Evolutionary conservation across 2,329 filamentous ascomycete species (phyloP), one percentile per base, ranked within the genome.

Genomic region (Boeremia exigua): DNA sequence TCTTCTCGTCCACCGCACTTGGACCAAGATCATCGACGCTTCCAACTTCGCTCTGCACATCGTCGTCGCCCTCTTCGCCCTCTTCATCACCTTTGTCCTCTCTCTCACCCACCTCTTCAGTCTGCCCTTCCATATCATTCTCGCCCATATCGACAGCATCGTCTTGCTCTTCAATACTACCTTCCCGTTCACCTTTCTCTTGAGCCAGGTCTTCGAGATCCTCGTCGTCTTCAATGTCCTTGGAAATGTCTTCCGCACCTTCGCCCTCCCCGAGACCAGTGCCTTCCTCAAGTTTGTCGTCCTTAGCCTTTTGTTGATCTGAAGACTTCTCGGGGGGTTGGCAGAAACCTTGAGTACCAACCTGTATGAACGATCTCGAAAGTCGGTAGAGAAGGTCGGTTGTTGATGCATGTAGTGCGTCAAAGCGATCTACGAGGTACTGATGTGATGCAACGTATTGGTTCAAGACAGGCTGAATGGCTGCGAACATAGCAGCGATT

Each of bases 191-290:
- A 14, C 63, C 77, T 40, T 91, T 88, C 37, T 87, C 84, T 68
- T 97, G 90, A 0, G 95, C 94, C 39, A 99, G 81, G 64, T 99
- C 95, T 0, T 90, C 87, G 4, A 99, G 79, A 71, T 99, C 93
- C 73, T 99, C 95, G 58, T 99, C 94, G 14, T 94, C 89, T 60
- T 91, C 87, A 42, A 99, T 89, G 69, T 99, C 95, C 73, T 99
- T 98, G 77, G 93, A 98, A 62, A 99, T 98, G 75, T 99, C 94
- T 72, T 99, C 93, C 4, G 90, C 93, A 15, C 94, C 96, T 75
- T 97, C 91, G 10, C 95, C 96, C 40, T 97, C 95, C 17, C 95
- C 96, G 23, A 99, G 86, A 30, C 95, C 96, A 10, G 93, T 98
- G 14, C 96, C 96, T 33, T 87, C 87, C 75, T 99, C 94, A 28